These are phyloP conservation scores for Saposhnikovia divaricata DNA, from an alignment of 129 eudicot genomes.

Conservation along the genomic window DNA sequence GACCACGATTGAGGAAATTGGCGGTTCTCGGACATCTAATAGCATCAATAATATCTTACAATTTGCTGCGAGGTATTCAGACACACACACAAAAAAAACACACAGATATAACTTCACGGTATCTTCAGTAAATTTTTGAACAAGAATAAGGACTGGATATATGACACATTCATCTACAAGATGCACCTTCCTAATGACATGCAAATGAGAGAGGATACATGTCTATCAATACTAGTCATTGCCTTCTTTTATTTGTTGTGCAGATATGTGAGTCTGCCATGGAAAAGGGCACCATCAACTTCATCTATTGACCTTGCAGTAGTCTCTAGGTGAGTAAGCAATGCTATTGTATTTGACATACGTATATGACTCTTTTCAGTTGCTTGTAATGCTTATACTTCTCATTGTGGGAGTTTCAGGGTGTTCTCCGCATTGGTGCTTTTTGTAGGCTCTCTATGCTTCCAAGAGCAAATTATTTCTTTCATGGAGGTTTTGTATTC, in stretches of 20 bases:
- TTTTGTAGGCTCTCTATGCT: conserved; percentile 35
- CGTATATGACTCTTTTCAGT: not conserved
- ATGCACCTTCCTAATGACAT: not conserved
- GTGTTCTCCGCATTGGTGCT: conserved; percentile 35
- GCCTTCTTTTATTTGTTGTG: not conserved
- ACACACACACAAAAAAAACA: not conserved
- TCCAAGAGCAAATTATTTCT: conserved; percentile 39
- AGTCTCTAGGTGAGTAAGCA: conserved; percentile 30
- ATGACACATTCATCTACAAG: not conserved
- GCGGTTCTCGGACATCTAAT: conserved; percentile 19
- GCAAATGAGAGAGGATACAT: not conserved
- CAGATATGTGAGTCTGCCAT: conserved; percentile 53
- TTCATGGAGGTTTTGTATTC: conserved; percentile 43
- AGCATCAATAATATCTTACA: conserved; percentile 33
- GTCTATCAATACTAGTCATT: not conserved
- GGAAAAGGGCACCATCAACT: conserved; percentile 27
- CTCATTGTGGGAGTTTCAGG: conserved; percentile 35
- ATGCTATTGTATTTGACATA: too few relatives aligned
- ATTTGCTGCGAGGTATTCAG: conserved; percentile 52
- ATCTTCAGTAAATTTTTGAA: not conserved
- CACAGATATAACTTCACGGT: not conserved
- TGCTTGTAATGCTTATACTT: conserved; percentile 3
- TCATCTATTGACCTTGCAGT: conserved; percentile 23
- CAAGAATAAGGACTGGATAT: not conserved
- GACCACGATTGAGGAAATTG: conserved; percentile 12